Evolutionary conservation across 345 rosid genomes (phyloP).

Genomic region (Lepidium aucheri): DNA sequence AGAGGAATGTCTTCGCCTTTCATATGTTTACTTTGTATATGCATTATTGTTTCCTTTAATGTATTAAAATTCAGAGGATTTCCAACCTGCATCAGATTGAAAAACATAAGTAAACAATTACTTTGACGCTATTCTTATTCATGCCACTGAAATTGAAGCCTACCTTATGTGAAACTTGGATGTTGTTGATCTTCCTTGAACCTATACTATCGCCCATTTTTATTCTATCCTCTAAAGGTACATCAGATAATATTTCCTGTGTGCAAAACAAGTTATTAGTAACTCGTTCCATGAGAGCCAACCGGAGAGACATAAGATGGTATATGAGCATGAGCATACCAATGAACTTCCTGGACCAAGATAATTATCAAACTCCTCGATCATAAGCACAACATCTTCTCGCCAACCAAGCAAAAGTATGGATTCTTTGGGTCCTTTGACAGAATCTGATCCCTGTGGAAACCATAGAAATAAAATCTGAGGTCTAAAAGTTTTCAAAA

Average conservation of each 20-base stretch:
- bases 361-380: slow-evolving; percentile 88
- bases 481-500: neutral
- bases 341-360: slow-evolving; percentile 90
- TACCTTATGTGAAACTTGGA: slow-evolving; percentile 68
- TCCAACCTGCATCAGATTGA: slow-evolving; percentile 51
- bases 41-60: slow-evolving; percentile 51
- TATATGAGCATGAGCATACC: slow-evolving; percentile 35
- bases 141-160: neutral
- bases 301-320: neutral
- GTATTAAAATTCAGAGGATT: slow-evolving; percentile 78
- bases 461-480: slow-evolving; percentile 12
- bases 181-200: slow-evolving; percentile 46
- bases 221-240: slow-evolving; percentile 67
- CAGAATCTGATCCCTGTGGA: slow-evolving; percentile 55
- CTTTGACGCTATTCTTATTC: neutral
- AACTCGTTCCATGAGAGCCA: neutral
- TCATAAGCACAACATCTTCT: slow-evolving; percentile 76
- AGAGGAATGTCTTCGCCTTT: slow-evolving; percentile 53
- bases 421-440: slow-evolving; percentile 70
- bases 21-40: slow-evolving; percentile 43
- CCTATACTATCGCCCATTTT: slow-evolving; percentile 30
- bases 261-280: neutral
- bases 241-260: slow-evolving; percentile 93
- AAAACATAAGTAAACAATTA: slow-evolving; percentile 7
- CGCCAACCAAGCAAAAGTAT: slow-evolving; percentile 97